A percentile compares a stretch with the other conserved stretches of the same genome.
phyloP scores from a whole-genome alignment of 176 grass and related monocot genomes.

The Oryza coarctata region DNA sequence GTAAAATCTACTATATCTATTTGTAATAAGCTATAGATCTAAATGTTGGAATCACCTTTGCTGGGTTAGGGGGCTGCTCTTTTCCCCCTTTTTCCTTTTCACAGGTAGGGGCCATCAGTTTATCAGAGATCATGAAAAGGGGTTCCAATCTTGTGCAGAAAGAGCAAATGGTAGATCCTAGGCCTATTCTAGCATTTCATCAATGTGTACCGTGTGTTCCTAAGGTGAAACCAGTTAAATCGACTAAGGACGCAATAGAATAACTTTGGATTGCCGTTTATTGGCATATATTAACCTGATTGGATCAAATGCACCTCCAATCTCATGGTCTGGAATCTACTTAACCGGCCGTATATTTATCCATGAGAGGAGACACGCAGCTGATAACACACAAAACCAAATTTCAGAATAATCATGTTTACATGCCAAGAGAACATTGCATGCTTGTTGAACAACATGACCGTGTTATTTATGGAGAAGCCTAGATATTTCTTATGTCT shows the following conservation, averaged over 20 bases:
- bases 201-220: slow-evolving; percentile 9
- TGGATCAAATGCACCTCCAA: neutral
- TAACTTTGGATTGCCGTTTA: slow-evolving; percentile 15
- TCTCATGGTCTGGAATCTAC: neutral
- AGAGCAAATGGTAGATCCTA: slow-evolving; percentile 28
- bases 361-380: neutral
- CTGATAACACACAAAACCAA: neutral
- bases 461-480: neutral
- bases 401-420: slow-evolving; percentile 8
- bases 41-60: slow-evolving; percentile 28
- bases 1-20: neutral
- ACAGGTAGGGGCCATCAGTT: slow-evolving; percentile 32
- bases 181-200: slow-evolving; percentile 26
- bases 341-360: neutral
- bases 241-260: neutral
- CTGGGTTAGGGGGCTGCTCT: neutral
- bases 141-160: slow-evolving; percentile 37
- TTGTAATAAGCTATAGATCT: neutral
- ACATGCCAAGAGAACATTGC: neutral
- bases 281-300: slow-evolving; percentile 6
- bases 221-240: slow-evolving; percentile 13
- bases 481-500: neutral
- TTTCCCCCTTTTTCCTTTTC: slow-evolving; percentile 17
- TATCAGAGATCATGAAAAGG: slow-evolving; percentile 23
- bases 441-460: neutral